These are phyloP conservation scores for Elongisporangium prolatum DNA, from an alignment of 352 stramenopile genomes.

Conservation along the genomic window DNA sequence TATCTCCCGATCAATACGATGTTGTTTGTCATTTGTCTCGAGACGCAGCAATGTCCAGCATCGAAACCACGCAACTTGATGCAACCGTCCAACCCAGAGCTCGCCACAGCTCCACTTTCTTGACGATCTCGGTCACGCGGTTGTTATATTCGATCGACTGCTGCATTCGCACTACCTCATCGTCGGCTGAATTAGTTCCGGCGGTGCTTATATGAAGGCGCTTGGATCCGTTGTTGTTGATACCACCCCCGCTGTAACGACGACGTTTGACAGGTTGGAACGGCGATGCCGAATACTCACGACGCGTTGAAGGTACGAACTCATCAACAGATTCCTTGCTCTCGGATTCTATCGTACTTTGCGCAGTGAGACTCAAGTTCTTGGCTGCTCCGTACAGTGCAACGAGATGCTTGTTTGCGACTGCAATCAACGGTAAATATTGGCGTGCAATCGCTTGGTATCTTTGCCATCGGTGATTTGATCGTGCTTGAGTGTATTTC, in stretches of 20 bases:
- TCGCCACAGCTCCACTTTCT: conserved; percentile 35
- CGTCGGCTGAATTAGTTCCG: not conserved
- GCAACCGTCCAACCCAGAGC: conserved; percentile 22
- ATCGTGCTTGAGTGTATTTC: conserved; percentile 15
- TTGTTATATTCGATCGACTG: conserved; percentile 19
- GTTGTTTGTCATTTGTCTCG: not conserved
- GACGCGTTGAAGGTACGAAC: not conserved
- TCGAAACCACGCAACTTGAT: conserved; percentile 17
- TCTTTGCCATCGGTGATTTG: conserved; percentile 7
- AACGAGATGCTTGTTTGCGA: conserved; percentile 24
- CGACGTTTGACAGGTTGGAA: conserved; percentile 2
- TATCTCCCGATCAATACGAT: not conserved
- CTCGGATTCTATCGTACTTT: not conserved
- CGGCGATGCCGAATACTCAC: not conserved
- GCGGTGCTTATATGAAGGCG: not conserved
- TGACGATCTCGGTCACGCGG: conserved; percentile 25
- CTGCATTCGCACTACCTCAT: conserved; percentile 15
- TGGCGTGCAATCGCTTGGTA: conserved; percentile 11
- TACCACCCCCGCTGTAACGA: not conserved
- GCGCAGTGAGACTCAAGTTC: conserved; percentile 1
- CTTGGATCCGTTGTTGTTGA: not conserved
- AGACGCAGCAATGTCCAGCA: not conserved
- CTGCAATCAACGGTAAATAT: conserved; percentile 15
- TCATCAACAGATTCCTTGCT: conserved; percentile 3
- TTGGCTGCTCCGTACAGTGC: conserved; percentile 24